Evolutionary conservation across 2,329 filamentous ascomycete species (phyloP).

Genomic region (Penicillium aurantiogriseum): DNA sequence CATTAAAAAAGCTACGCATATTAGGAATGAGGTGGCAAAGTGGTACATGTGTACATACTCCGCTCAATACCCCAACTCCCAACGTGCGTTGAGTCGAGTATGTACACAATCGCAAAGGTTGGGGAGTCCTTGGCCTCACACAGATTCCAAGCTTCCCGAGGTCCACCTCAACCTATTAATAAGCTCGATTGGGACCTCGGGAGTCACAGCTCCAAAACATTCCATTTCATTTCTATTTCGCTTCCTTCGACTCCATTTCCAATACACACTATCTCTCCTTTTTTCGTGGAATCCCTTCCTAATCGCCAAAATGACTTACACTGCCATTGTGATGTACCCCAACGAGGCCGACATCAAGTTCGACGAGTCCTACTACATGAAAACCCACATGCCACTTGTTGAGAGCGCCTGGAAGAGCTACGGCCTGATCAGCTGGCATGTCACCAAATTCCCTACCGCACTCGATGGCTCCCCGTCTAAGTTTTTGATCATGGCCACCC

Average conservation of each 20-base stretch:
- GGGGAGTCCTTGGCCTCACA: too few relatives aligned
- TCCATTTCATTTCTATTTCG: neutral
- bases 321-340: conserved; percentile 22
- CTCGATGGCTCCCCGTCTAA: conserved; percentile 18
- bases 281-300: neutral
- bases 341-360: conserved; percentile 21
- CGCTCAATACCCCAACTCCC: too few relatives aligned
- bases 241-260: neutral
- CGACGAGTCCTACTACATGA: conserved; percentile 24
- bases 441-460: conserved; percentile 19
- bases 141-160: too few relatives aligned
- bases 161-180: too few relatives aligned
- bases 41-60: too few relatives aligned
- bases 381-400: conserved; percentile 26
- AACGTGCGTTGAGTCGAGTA: too few relatives aligned
- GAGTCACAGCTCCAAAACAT: neutral
- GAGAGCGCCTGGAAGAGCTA: conserved; percentile 17
- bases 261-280: neutral
- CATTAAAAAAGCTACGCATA: too few relatives aligned
- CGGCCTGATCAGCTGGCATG: conserved; percentile 17
- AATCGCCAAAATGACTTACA: conserved; percentile 18
- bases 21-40: too few relatives aligned
- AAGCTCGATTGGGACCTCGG: too few relatives aligned
- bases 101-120: too few relatives aligned
- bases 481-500: conserved; percentile 17